Evolutionary conservation across 345 rosid genomes (phyloP).

Genomic region (Durio zibethinus): DNA sequence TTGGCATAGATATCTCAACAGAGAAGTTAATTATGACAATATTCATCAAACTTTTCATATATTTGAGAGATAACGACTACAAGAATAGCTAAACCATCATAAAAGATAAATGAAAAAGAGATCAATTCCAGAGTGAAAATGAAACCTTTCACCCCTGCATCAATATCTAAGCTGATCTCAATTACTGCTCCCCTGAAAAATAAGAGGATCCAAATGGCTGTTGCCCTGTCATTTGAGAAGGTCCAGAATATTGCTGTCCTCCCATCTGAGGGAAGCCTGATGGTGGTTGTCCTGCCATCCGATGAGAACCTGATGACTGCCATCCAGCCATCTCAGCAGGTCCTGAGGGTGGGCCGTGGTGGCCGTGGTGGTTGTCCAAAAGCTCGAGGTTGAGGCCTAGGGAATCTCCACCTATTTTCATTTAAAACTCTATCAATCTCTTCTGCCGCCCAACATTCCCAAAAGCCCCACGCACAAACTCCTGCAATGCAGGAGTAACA

Average conservation of each 20-base stretch:
- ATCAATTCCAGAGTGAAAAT: not conserved
- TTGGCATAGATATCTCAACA: not conserved
- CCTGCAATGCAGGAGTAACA: conserved; percentile 56
- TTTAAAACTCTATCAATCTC: conserved; percentile 65
- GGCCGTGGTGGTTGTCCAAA: not conserved
- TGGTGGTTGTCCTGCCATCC: conserved; percentile 24
- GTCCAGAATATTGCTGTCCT: conserved; percentile 16
- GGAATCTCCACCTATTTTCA: conserved; percentile 42
- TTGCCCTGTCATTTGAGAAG: conserved; percentile 18
- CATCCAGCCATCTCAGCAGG: conserved; percentile 20
- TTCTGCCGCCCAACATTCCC: conserved; percentile 53
- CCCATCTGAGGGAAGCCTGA: conserved; percentile 23
- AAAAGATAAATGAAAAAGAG: not conserved
- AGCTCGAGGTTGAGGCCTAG: conserved; percentile 22
- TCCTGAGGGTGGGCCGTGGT: not conserved
- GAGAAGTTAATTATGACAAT: not conserved
- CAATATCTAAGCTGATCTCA: conserved; percentile 18
- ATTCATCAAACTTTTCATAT: not conserved
- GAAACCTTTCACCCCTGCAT: conserved; percentile 3
- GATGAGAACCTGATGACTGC: conserved; percentile 26
- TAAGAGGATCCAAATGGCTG: conserved; percentile 20
- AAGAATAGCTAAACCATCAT: not conserved
- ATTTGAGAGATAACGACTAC: not conserved
- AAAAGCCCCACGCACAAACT: conserved; percentile 45
- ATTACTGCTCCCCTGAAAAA: conserved; percentile 6